Evolutionary conservation across 202 grass and related monocot genomes (phyloP).

Genomic region (Miscanthus sacchariflorus): DNA sequence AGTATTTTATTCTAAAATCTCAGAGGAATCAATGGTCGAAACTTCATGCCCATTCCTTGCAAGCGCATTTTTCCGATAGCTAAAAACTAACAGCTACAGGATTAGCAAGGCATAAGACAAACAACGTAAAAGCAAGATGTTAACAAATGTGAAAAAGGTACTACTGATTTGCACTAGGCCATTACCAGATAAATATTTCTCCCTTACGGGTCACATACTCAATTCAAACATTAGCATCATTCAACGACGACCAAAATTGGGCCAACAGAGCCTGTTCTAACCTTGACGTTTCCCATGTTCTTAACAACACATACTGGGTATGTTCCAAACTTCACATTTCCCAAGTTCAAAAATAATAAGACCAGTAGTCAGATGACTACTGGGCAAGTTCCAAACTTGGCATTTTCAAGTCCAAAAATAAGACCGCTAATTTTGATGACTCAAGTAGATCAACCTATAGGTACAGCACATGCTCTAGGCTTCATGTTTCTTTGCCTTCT

Average conservation of each 20-base stretch:
- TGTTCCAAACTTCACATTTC: not conserved
- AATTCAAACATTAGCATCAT: not conserved
- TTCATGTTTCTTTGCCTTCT: slow-evolving; percentile 78
- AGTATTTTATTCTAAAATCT: too few species aligned
- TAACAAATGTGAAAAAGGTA: not conserved
- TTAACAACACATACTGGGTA: too few species aligned
- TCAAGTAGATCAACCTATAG: not conserved
- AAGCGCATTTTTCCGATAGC: too few species aligned
- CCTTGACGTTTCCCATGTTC: not conserved
- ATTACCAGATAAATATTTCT: not conserved
- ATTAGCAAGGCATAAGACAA: too few species aligned
- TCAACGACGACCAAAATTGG: not conserved
- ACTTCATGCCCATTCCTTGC: too few species aligned
- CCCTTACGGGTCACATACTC: not conserved
- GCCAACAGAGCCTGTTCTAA: not conserved
- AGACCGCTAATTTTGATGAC: not conserved
- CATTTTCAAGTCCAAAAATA: slow-evolving; percentile 33
- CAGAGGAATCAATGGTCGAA: too few species aligned
- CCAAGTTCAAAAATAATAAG: not conserved
- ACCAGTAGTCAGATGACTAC: not conserved
- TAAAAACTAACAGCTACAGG: too few species aligned
- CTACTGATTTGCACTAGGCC: not conserved
- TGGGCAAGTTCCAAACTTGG: not conserved
- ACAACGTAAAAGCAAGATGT: too few species aligned
- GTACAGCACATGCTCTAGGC: not conserved